A percentile compares a stretch with the other conserved stretches of the same genome.
Conservation (phyloP, 768 basidiomycete genomes). For the Leccinum rimulosum region DNA sequence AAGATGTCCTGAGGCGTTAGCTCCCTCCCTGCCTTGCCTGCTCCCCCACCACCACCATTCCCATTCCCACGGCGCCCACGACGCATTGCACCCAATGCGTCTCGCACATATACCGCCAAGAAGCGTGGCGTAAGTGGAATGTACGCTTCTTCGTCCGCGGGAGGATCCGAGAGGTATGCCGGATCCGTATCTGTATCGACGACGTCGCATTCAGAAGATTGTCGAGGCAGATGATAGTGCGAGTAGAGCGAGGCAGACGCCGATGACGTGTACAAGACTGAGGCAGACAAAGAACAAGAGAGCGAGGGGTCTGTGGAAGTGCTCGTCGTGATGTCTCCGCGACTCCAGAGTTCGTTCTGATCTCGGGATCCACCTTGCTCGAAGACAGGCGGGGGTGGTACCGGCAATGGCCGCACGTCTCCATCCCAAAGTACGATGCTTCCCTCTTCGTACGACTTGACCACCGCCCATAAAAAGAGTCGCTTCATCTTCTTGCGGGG, state of each 20-base stretch:
- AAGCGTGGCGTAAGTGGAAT: constrained; percentile 54
- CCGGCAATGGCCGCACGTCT: constrained; percentile 40
- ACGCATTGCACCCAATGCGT: constrained; percentile 41
- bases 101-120: constrained; percentile 47
- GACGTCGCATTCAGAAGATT: neutral
- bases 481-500: constrained; percentile 55
- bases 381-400: constrained; percentile 9
- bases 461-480: constrained; percentile 63
- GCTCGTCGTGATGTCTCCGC: constrained; percentile 15
- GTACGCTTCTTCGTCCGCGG: constrained; percentile 56
- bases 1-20: constrained; percentile 48
- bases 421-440: constrained; percentile 74
- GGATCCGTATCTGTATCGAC: constrained; percentile 38
- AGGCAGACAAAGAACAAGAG: constrained; percentile 26
- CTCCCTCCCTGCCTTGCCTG: neutral
- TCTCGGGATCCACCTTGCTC: neutral
- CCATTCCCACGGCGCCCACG: neutral
- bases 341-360: constrained; percentile 48
- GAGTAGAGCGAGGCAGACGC: constrained; percentile 25
- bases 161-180: constrained; percentile 59
- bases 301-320: constrained; percentile 21
- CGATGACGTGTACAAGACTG: constrained; percentile 22
- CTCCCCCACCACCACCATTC: constrained; percentile 10
- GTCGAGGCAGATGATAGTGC: constrained; percentile 24
- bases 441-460: constrained; percentile 68